Evolutionary conservation across 495 filamentous ascomycete genomes (phyloP).

Genomic region (Podospora bellae-mahoneyi): DNA sequence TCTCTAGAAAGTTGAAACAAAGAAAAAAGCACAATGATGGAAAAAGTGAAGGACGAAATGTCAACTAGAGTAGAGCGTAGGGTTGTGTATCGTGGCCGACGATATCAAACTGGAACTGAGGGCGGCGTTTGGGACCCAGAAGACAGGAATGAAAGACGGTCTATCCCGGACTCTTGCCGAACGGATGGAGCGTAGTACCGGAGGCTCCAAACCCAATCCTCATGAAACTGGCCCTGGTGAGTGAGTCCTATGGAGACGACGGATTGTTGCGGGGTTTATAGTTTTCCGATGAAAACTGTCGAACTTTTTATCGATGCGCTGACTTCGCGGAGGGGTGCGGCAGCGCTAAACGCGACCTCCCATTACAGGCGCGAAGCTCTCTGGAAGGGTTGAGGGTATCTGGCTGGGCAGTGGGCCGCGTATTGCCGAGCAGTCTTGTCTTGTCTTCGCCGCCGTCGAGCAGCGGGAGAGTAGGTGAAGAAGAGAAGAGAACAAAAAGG

Average conservation of each 20-base stretch:
- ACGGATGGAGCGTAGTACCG: slow-evolving; percentile 11
- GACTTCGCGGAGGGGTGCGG: slow-evolving; percentile 28
- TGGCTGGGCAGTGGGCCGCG: slow-evolving; percentile 9
- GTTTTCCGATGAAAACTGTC: slow-evolving; percentile 1
- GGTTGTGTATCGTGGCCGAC: neutral
- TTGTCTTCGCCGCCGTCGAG: slow-evolving; percentile 22
- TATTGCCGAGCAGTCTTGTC: slow-evolving; percentile 15
- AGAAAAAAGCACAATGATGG: slow-evolving; percentile 17
- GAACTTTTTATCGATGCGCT: slow-evolving; percentile 14
- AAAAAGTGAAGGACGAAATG: slow-evolving; percentile 8
- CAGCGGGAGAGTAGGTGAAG: slow-evolving; percentile 4
- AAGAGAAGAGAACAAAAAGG: slow-evolving; percentile 21
- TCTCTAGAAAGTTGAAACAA: slow-evolving; percentile 33
- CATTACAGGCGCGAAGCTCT: slow-evolving; percentile 31
- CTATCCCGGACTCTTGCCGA: slow-evolving; percentile 10
- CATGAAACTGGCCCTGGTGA: slow-evolving; percentile 10
- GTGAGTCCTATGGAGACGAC: neutral
- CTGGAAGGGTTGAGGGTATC: slow-evolving; percentile 16
- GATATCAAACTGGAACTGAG: slow-evolving; percentile 14
- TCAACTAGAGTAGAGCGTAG: neutral
- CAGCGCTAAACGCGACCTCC: slow-evolving; percentile 31
- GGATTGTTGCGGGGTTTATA: neutral
- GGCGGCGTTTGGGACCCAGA: neutral
- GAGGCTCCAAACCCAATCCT: slow-evolving; percentile 13
- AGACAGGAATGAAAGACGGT: neutral